Base-by-base conservation (phyloP, 306 rosid genomes). In the Trifolium fragiferum region DNA sequence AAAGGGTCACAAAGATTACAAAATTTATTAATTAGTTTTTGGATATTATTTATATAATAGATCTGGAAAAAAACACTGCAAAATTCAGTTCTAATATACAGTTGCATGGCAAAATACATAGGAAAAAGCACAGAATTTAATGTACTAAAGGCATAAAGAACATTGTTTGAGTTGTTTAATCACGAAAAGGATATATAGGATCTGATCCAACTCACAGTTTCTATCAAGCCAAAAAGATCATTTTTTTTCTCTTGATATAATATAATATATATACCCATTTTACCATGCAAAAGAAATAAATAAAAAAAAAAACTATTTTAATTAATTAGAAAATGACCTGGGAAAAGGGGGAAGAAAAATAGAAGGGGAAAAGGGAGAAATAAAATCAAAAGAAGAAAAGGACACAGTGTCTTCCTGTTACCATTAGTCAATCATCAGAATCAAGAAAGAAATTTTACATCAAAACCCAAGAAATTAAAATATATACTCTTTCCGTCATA, bases 161-260 rank as follows among this genome's bases (percentile, higher is more conserved):
- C 98, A 90, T 84, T 78, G 90, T 70, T 68, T 79, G 92, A 83
- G 82, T 85, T 67, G 97, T 90, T 93, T 89, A 93, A 90, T 86
- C 91, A 87, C 19, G 46, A 82, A 83, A 85, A 77, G 78, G 27
- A 20, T 53, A 8, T 63, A 79, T 73, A 73, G 70, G 83, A 80
- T 66, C 88, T 70, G 85, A 80, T 84, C 84, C 47, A 62, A 85
- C 80, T 76, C 89, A 77, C 82, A 62, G 84, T 84, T 80, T 85
- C 84, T 78, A 86, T 79, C 89, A 83, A 83, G 82, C 75, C 55
- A 75, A 74, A 41, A 30, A 70, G 68, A 66, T 20, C 2, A 10
- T 61, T 43, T 76, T 38, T 71, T 72, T 38, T 66, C 46, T 12
- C 71, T 47, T 64, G 6, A 72, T 21, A 55, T 10, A 57, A 57